Conservation (phyloP, 805 yeast species). For the Limtongia smithiae region DNA sequence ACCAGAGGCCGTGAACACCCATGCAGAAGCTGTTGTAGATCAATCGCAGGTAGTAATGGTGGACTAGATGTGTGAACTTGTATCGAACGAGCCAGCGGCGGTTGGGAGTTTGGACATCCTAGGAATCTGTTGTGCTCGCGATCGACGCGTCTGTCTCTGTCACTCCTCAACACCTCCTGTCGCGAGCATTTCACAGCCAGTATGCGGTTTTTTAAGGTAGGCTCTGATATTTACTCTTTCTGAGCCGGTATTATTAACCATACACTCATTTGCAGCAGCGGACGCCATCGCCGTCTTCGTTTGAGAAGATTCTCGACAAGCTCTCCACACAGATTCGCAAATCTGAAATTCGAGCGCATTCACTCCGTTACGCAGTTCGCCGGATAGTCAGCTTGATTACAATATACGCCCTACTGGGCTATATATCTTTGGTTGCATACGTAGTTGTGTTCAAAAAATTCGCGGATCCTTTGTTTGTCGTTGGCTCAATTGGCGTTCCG, state of each 20-base stretch:
- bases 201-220: too few relatives aligned
- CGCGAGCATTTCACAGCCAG: too few relatives aligned
- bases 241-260: too few relatives aligned
- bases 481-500: constrained; percentile 24
- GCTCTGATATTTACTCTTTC: too few relatives aligned
- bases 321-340: constrained; percentile 34
- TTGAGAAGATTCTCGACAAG: constrained; percentile 38
- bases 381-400: constrained; percentile 35
- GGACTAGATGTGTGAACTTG: too few relatives aligned
- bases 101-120: too few relatives aligned
- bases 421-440: constrained; percentile 30
- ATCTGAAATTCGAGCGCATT: constrained; percentile 25
- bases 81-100: too few relatives aligned
- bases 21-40: too few relatives aligned
- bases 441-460: constrained; percentile 19
- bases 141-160: too few relatives aligned
- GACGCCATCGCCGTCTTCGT: constrained; percentile 29
- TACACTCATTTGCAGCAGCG: constrained; percentile 6
- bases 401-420: constrained; percentile 35
- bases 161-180: too few relatives aligned
- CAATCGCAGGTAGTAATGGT: too few relatives aligned
- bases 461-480: constrained; percentile 8
- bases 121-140: too few relatives aligned
- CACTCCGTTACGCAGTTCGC: constrained; percentile 26
- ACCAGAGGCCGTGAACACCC: constrained; percentile 98